These are phyloP conservation scores for Chlorella ohadii DNA, from an alignment of 139 green algal genomes.

Conservation along the genomic window DNA sequence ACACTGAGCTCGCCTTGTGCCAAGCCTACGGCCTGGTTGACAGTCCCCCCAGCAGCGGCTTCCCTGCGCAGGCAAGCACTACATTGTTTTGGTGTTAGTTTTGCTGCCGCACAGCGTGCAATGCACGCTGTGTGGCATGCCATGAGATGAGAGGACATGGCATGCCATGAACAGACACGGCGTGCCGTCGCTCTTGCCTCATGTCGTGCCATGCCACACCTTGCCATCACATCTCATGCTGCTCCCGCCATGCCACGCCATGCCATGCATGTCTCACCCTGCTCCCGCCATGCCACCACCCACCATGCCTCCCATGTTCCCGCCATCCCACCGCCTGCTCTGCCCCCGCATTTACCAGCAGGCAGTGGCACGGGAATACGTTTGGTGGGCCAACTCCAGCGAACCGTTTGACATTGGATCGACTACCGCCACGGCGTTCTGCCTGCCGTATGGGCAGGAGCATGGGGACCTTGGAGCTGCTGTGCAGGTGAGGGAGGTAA, in stretches of 20 bases:
- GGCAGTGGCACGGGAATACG: neutral
- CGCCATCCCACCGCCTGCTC: no score
- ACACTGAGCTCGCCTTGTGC: constrained; percentile 56
- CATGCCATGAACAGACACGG: no score
- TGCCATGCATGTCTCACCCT: neutral
- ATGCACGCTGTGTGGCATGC: no score
- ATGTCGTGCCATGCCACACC: no score
- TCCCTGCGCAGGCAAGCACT: constrained; percentile 10
- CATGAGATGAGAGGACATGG: no score
- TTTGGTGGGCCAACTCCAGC: constrained; percentile 17
- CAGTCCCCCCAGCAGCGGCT: neutral
- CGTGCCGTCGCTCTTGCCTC: no score
- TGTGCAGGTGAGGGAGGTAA: no score
- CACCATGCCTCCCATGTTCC: neutral
- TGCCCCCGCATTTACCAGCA: neutral
- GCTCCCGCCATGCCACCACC: neutral
- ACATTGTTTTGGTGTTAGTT: neutral
- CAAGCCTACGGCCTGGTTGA: constrained; percentile 38
- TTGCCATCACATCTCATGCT: neutral
- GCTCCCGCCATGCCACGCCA: no score
- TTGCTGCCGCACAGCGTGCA: no score
- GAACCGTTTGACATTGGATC: neutral
- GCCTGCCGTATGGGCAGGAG: neutral
- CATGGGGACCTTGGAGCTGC: no score
- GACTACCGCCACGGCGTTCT: neutral